Evolutionary conservation across 1,284 basidiomycete genomes (phyloP), one percentile per base, ranked within the genome.

Genomic region (Trametes hirsuta): DNA sequence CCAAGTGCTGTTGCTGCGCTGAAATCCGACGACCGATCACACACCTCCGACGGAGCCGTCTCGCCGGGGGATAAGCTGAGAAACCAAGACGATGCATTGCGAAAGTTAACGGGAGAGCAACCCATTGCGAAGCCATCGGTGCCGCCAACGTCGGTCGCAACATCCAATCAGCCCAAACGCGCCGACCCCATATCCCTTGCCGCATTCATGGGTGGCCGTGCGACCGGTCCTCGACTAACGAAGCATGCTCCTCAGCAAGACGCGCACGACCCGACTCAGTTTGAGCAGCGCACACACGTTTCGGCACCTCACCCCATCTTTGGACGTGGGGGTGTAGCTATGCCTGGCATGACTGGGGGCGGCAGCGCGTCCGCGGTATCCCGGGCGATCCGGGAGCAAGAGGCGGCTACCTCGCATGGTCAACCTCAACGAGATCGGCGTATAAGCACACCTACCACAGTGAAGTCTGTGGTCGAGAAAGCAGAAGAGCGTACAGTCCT

Each of bases 171-270:
- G 71, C 59, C 48, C 34, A 61, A 53, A 49, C 55, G 53, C 8
- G 44, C 77, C 0, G 80, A 80, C 47, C 76, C 84, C 1, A 81
- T 88, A 8, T 91, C 91, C 1, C 80, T 93, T 18, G 91, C 91
- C 2, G 80, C 87, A 2, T 91, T 92, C 71, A 91, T 93, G 62
- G 91, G 91, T 45, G 90, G 90, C 3, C 81, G 80, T 47, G 86
- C 87, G 22, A 83, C 83, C 45, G 88, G 87, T 18, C 91, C 91
- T 8, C 79, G 85, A 44, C 79, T 93, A 37, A 91, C 83, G 62
- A 82, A 79, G 57, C 88, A 87, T 69, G 84, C 86, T 15, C 84
- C 89, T 6, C 91, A 93, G 70, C 79, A 79, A 65, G 85, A 93
- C 74, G 79, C 82, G 15, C 81, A 84, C 61, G 82, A 88, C 69